A percentile compares a stretch with the other conserved stretches of the same genome.
phyloP scores from a whole-genome alignment of 139 green algal genomes.

The Coelastrella sp. region DNA sequence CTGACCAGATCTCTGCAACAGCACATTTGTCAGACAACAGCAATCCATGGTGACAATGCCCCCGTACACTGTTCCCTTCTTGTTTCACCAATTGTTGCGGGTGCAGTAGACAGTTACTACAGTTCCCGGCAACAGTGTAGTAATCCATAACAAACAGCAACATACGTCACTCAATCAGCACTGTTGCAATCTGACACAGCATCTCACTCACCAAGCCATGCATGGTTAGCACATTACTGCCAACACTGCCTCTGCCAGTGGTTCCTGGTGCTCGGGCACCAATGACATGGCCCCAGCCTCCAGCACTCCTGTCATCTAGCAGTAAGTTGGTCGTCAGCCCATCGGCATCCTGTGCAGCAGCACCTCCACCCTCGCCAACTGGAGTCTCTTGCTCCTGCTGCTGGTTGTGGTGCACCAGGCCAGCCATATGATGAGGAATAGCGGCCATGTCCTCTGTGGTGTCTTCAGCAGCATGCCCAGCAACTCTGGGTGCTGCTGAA shows the following conservation, averaged over 20 bases:
- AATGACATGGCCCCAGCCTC: not conserved
- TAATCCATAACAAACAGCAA: too few species aligned
- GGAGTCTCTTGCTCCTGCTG: conserved; percentile 1
- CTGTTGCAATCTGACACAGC: not conserved
- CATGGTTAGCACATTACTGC: conserved; percentile 33
- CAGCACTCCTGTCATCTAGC: conserved; percentile 23
- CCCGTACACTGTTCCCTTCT: too few species aligned
- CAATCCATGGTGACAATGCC: too few species aligned
- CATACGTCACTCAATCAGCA: too few species aligned
- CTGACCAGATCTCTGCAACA: conserved; percentile 1
- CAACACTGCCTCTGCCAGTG: conserved; percentile 36
- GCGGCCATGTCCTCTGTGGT: conserved; percentile 17
- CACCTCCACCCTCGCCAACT: not conserved
- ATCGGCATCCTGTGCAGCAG: not conserved
- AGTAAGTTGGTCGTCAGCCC: conserved; percentile 23
- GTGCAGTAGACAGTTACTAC: too few species aligned
- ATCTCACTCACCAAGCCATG: conserved; percentile 10
- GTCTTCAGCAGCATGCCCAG: not conserved
- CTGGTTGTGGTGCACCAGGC: not conserved
- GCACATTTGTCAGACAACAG: too few species aligned
- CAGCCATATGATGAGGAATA: not conserved
- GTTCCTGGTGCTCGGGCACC: not conserved
- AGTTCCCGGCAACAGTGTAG: too few species aligned
- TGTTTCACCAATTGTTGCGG: too few species aligned
- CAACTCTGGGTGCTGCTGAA: not conserved